phyloP scores from a whole-genome alignment of 768 basidiomycete species.

The Ephemerocybe angulata region DNA sequence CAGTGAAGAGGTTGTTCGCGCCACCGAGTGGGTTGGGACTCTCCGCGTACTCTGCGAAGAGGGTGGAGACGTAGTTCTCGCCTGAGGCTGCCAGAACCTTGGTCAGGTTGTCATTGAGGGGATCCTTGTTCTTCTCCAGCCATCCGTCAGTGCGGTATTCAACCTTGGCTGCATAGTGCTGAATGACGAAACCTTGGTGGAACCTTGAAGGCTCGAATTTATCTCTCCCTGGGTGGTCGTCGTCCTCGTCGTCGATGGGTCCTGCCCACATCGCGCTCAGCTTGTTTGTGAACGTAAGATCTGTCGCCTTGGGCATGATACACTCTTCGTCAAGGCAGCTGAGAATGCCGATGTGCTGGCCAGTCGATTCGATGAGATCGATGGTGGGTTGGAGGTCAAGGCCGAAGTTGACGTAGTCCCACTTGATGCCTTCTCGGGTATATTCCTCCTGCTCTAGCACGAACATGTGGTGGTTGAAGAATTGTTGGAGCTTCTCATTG shows the following conservation, averaged over 20 bases:
- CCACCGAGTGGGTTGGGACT: conserved; percentile 31
- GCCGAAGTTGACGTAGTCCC: conserved; percentile 98
- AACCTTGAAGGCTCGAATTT: conserved; percentile 89
- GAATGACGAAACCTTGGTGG: conserved; percentile 90
- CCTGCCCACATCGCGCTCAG: conserved; percentile 74
- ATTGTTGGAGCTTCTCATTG: conserved; percentile 97
- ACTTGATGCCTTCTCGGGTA: conserved; percentile 90
- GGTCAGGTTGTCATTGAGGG: conserved; percentile 92
- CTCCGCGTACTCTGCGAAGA: conserved; percentile 83
- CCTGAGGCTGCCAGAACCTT: conserved; percentile 80
- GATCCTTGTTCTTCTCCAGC: conserved; percentile 99
- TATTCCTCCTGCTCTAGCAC: conserved; percentile 99
- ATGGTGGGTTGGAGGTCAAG: conserved; percentile 97
- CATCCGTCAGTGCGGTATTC: conserved; percentile 95
- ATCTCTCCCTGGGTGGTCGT: conserved; percentile 65
- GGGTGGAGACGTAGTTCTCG: conserved; percentile 73
- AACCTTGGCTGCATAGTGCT: conserved; percentile 95
- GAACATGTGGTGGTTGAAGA: conserved; percentile 99
- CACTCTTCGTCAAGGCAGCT: conserved; percentile 96
- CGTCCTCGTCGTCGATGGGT: conserved; percentile 47
- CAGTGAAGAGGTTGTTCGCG: conserved; percentile 36
- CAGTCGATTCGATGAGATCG: conserved; percentile 89
- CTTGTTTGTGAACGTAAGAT: conserved; percentile 92
- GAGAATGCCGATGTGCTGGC: conserved; percentile 81
- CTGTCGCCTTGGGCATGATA: conserved; percentile 99